A percentile compares a stretch with the other conserved stretches of the same genome.
These are phyloP conservation scores for Fusarium veterinarium DNA, from an alignment of 2,329 filamentous ascomycete species.

Conservation along the genomic window DNA sequence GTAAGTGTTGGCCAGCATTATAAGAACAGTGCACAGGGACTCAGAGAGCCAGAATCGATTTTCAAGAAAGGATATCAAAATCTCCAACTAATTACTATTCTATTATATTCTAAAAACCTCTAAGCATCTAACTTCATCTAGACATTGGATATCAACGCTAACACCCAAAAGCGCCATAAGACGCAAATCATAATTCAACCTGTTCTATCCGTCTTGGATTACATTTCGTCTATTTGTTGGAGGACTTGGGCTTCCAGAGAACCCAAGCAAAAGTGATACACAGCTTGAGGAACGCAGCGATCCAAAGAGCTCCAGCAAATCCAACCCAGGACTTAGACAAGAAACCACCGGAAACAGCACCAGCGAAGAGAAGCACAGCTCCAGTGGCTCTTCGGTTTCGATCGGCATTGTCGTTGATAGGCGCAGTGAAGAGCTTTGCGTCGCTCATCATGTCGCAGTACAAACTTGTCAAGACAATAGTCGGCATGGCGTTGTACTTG, in stretches of 20 bases:
- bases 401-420: constrained; percentile 42
- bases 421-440: constrained; percentile 40
- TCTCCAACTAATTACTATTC: neutral
- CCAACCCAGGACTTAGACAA: constrained; percentile 45
- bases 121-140: neutral
- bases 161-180: accelerated
- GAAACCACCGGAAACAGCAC: constrained; percentile 41
- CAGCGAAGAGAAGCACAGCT: constrained; percentile 38
- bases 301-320: constrained; percentile 44
- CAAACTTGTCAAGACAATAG: constrained; percentile 42
- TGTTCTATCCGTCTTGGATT: neutral
- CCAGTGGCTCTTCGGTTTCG: constrained; percentile 37
- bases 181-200: too few species aligned
- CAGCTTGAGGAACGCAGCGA: constrained; percentile 42
- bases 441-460: constrained; percentile 47
- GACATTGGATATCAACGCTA: neutral
- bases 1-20: accelerated
- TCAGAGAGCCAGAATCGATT: neutral
- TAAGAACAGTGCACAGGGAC: accelerated
- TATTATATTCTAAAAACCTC: neutral
- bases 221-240: neutral
- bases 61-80: accelerated
- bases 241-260: constrained; percentile 41
- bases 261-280: constrained; percentile 37
- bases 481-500: constrained; percentile 45